phyloP scores from a whole-genome alignment of 768 basidiomycete genomes.

The Podaxis carcinomalis region DNA sequence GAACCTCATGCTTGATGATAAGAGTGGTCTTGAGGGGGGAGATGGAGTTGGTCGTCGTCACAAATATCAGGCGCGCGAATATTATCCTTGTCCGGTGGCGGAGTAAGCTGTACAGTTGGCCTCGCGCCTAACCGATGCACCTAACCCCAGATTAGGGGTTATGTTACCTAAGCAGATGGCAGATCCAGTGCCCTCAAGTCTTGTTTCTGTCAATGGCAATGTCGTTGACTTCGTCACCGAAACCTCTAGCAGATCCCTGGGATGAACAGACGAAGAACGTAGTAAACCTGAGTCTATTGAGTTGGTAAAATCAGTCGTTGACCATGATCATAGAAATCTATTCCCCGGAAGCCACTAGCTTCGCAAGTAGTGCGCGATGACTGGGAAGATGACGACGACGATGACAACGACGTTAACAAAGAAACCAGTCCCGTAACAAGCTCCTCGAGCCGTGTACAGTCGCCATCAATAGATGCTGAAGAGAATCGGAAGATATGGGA shows the following conservation, averaged over 20 bases:
- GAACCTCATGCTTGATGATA: conserved; percentile 24
- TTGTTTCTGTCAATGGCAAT: conserved; percentile 1
- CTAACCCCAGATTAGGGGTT: neutral
- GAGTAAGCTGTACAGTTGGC: conserved; percentile 9
- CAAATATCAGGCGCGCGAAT: conserved; percentile 1
- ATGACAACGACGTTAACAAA: conserved; percentile 28
- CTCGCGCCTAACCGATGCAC: neutral
- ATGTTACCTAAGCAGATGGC: neutral
- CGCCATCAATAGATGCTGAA: conserved; percentile 22
- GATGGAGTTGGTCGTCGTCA: neutral
- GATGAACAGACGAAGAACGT: neutral
- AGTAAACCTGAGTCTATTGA: conserved; percentile 3
- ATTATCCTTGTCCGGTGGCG: conserved; percentile 7
- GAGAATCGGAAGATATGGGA: conserved; percentile 59
- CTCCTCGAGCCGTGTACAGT: neutral
- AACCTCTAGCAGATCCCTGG: conserved; percentile 5
- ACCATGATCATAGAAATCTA: neutral
- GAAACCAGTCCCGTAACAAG: neutral
- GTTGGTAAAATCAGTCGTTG: neutral
- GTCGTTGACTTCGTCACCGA: conserved; percentile 6
- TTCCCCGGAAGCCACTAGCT: conserved; percentile 9
- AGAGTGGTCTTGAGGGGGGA: conserved; percentile 21
- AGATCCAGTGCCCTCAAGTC: neutral
- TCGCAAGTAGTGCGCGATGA: conserved; percentile 34
- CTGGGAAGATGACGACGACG: conserved; percentile 57